These are phyloP conservation scores for Nosema muscidifuracis DNA, from an alignment of 371 early-diverging fungal genomes.

Conservation along the genomic window DNA sequence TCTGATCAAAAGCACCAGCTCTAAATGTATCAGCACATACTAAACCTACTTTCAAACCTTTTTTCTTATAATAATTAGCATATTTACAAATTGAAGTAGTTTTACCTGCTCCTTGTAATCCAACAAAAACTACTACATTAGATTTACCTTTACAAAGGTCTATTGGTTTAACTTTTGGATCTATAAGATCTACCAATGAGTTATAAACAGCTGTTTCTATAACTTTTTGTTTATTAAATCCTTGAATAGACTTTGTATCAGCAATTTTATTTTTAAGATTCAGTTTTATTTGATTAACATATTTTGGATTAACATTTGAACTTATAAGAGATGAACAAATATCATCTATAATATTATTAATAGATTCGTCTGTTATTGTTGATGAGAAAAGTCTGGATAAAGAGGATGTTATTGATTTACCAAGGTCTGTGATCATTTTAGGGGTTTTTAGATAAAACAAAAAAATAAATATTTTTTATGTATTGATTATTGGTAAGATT, in stretches of 20 bases:
- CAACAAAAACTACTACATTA: constrained; percentile 95
- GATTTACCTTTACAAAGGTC: constrained; percentile 73
- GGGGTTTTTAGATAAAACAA: too few species aligned
- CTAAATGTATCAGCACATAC: constrained; percentile 99
- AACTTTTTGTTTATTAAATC: constrained; percentile 73
- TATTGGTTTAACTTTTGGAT: constrained; percentile 79
- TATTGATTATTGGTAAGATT: too few species aligned
- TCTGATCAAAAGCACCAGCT: constrained; percentile 98
- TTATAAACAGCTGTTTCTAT: constrained; percentile 76
- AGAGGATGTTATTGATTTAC: constrained; percentile 44
- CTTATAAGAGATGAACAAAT: constrained; percentile 57
- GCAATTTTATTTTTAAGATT: constrained; percentile 76
- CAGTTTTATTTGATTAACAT: constrained; percentile 73
- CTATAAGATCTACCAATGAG: constrained; percentile 79
- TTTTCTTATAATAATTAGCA: constrained; percentile 84
- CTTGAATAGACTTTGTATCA: constrained; percentile 73
- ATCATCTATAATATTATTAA: constrained; percentile 57
- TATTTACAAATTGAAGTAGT: constrained; percentile 97
- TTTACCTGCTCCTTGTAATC: constrained; percentile 96
- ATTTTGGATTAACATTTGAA: constrained; percentile 82
- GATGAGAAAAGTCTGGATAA: constrained; percentile 31
- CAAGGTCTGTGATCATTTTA: constrained; percentile 51
- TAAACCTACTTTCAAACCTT: constrained; percentile 88
- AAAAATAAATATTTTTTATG: too few species aligned
- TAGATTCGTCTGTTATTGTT: constrained; percentile 30